Base-by-base conservation (phyloP, 108 stramenopile species). In the Tribonema minus region DNA sequence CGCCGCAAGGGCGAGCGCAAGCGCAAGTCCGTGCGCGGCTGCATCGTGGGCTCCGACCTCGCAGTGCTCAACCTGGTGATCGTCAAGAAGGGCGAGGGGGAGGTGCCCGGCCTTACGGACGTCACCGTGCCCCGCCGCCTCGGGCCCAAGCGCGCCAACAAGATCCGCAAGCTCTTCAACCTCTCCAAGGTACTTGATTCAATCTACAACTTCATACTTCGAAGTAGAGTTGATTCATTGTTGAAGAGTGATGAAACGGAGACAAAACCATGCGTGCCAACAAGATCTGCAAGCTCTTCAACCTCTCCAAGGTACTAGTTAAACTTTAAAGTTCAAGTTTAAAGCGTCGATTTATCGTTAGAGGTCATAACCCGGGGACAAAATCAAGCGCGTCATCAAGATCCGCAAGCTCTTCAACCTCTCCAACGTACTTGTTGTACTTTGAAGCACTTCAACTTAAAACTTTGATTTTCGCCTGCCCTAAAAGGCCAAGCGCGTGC, bases 351-450 rank as follows among this genome's bases (percentile, higher is more conserved):
- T n/a, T n/a, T n/a, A n/a, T n/a, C n/a, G n/a, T n/a, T n/a, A n/a
- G n/a, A n/a, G n/a, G n/a, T n/a, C n/a, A n/a, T n/a, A n/a, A n/a
- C n/a, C n/a, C n/a, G n/a, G n/a, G n/a, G n/a, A n/a, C n/a, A n/a
- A n/a, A n/a, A n/a, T 96, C 86, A 99, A 99, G 95, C 92, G 98
- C 78, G 98, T 96, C 67, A 93, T 90, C 90, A 97, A 99, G 87
- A 97, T 99, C 88, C 97, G 98, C 84, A 94, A 94, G 88, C 92
- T 99, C 61, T 99, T 99, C 91, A 95, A 95, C 92, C 88, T 99
- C 81, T 84, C 93, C 89, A 97, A 97, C 69, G 79, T 80, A 36
- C n/a, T n/a, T n/a, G n/a, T n/a, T n/a, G n/a, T 29, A n/a, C n/a
- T 29, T 6, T 12, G 5, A 20, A 63, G 28, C 29, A n/a, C n/a